A percentile compares a stretch with the other conserved stretches of the same genome.
Evolutionary conservation across 2,329 filamentous ascomycete species (phyloP).

Genomic region (Gremmenia infestans): DNA sequence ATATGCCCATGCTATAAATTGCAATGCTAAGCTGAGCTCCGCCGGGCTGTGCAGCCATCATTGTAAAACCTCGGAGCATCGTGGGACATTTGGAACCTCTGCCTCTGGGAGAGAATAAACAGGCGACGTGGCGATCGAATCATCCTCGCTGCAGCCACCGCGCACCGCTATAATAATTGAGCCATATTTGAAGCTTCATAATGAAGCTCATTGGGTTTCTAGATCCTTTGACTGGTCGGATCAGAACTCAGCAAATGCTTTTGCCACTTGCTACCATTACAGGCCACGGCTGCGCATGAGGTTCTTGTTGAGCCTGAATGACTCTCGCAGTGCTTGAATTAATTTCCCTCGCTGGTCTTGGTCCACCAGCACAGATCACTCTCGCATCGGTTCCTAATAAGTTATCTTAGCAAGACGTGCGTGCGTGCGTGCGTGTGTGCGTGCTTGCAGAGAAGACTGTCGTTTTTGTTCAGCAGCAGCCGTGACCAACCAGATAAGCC

Average conservation of each 20-base stretch:
- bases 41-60: slow-evolving; percentile 8
- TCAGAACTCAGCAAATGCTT: neutral
- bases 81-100: neutral
- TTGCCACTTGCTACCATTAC: neutral
- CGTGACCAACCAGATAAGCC: no score
- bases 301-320: neutral
- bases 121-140: slow-evolving; percentile 1
- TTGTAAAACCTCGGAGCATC: neutral
- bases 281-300: neutral
- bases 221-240: neutral
- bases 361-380: neutral
- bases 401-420: neutral
- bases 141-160: slow-evolving; percentile 2
- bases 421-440: neutral
- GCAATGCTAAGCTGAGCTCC: slow-evolving; percentile 3
- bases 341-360: no score
- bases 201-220: neutral
- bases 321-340: neutral
- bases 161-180: neutral
- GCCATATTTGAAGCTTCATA: neutral
- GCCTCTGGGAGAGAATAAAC: neutral
- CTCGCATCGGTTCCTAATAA: neutral
- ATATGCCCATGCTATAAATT: slow-evolving; percentile 5
- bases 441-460: neutral
- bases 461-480: neutral